Conservation (phyloP, 2,329 filamentous ascomycete species). For the Colletotrichum sp. region DNA sequence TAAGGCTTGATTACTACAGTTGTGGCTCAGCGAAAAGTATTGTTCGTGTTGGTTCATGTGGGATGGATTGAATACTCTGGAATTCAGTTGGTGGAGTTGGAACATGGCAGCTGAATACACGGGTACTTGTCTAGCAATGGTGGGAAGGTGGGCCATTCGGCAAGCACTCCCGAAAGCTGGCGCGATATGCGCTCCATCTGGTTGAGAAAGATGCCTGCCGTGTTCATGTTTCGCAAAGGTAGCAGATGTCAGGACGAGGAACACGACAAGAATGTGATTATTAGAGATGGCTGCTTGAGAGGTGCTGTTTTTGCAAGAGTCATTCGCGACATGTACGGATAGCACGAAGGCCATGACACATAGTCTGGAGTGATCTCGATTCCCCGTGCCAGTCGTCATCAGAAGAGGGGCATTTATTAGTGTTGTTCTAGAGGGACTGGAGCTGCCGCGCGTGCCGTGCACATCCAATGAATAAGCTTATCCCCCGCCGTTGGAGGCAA, state of each 20-base stretch:
- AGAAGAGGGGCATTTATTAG: background rate
- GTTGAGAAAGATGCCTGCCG: background rate
- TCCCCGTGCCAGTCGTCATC: background rate
- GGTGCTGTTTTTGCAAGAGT: background rate
- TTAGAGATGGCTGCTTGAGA: background rate
- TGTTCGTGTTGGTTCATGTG: background rate
- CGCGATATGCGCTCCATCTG: background rate
- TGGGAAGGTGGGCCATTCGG: background rate
- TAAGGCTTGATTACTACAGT: background rate
- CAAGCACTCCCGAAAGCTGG: background rate
- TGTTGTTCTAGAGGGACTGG: background rate
- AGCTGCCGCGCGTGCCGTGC: background rate
- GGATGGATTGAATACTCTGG: background rate
- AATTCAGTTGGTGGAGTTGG: background rate
- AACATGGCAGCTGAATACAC: background rate
- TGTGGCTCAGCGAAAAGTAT: background rate
- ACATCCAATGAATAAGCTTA: background rate
- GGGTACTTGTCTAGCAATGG: background rate
- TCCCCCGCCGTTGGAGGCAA: background rate
- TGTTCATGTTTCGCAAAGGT: background rate
- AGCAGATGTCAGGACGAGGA: background rate
- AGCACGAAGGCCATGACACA: background rate
- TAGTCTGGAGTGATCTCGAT: background rate
- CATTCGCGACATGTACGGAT: background rate
- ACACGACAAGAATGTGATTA: background rate